phyloP scores from a whole-genome alignment of 371 early-diverging fungal genomes.

The Mucor racemosus region DNA sequence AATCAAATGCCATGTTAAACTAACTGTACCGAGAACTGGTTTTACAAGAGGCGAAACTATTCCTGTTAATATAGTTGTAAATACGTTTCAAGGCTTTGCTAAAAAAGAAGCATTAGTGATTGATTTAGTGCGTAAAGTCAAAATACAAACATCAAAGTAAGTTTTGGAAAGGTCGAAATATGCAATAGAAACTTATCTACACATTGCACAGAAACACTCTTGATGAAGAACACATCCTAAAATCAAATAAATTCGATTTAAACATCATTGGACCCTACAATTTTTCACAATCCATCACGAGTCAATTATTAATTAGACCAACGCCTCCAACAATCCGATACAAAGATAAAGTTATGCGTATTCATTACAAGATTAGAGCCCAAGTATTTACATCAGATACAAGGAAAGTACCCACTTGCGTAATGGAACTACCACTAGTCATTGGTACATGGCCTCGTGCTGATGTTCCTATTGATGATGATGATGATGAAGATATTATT shows the following conservation, averaged over 20 bases:
- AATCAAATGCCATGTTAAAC: slow-evolving; percentile 26
- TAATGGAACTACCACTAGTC: slow-evolving; percentile 44
- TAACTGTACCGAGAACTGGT: slow-evolving; percentile 42
- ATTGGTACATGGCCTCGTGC: slow-evolving; percentile 57
- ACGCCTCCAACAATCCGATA: slow-evolving; percentile 42
- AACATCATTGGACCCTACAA: slow-evolving; percentile 45
- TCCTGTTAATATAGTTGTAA: slow-evolving; percentile 36
- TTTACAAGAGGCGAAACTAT: slow-evolving; percentile 52
- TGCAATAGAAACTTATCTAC: too few species aligned
- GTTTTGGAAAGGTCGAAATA: not conserved
- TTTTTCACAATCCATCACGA: slow-evolving; percentile 37
- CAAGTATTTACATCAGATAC: slow-evolving; percentile 21
- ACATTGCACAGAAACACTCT: slow-evolving; percentile 17
- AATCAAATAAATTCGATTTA: slow-evolving; percentile 34
- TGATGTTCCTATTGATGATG: slow-evolving; percentile 52
- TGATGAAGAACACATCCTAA: slow-evolving; percentile 35
- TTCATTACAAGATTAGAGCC: slow-evolving; percentile 40
- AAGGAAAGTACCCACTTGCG: slow-evolving; percentile 14
- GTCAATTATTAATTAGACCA: slow-evolving; percentile 36
- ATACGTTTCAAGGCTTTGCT: slow-evolving; percentile 26
- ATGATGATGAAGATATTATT: slow-evolving; percentile 41
- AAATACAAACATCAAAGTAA: slow-evolving; percentile 32
- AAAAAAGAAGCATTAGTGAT: slow-evolving; percentile 30
- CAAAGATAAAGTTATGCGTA: slow-evolving; percentile 29
- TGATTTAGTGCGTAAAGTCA: slow-evolving; percentile 35